Conservation (phyloP, 164 flowering plant genomes). For the Vitis rupestris region DNA sequence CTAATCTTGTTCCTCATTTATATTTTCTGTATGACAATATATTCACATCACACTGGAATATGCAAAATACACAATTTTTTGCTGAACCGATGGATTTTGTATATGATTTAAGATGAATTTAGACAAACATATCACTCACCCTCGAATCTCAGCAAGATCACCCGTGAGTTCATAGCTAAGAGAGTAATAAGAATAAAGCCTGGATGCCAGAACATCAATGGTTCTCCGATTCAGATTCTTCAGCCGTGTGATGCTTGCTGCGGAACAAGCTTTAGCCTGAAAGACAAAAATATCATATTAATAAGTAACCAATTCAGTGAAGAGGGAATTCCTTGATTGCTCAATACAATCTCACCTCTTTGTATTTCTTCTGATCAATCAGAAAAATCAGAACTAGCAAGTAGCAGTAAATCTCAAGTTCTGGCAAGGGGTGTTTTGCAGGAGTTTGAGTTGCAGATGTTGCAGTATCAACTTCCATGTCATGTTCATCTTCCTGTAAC, state of each 20-base stretch:
- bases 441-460: constrained; percentile 55
- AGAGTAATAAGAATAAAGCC: constrained; percentile 84
- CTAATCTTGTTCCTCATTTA: too few species aligned
- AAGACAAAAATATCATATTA: neutral
- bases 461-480: constrained; percentile 90
- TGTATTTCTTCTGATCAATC: constrained; percentile 80
- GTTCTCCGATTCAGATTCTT: constrained; percentile 83
- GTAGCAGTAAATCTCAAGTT: constrained; percentile 83
- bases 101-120: too few species aligned
- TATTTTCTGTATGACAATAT: too few species aligned
- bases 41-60: too few species aligned
- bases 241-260: constrained; percentile 76
- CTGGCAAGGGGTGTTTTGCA: constrained; percentile 66
- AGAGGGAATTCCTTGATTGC: too few species aligned
- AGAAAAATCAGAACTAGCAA: constrained; percentile 78
- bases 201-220: constrained; percentile 85
- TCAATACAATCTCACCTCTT: constrained; percentile 46
- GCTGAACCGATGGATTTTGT: too few species aligned
- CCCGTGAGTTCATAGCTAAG: constrained; percentile 89
- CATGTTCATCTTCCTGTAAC: constrained; percentile 75
- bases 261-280: constrained; percentile 91
- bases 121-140: constrained; percentile 43
- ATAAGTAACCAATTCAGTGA: too few species aligned
- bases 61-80: too few species aligned
- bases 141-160: constrained; percentile 91